Evolutionary conservation across 345 rosid species (phyloP).

Genomic region (Orychophragmus violaceus): DNA sequence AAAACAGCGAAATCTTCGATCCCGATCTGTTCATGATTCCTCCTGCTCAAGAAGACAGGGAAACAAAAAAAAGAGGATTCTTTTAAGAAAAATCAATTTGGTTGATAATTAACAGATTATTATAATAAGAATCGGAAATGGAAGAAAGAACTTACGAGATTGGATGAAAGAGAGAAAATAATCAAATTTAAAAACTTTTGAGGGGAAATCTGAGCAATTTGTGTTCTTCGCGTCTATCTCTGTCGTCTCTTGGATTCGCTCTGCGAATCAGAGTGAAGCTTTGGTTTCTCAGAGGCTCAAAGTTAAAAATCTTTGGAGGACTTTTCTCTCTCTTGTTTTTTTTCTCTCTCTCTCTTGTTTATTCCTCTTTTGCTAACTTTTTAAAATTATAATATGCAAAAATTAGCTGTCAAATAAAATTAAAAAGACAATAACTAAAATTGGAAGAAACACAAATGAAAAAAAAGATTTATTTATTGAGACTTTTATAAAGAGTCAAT

Average conservation of each 20-base stretch:
- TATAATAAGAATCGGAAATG: constrained; percentile 22
- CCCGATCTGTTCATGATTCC: constrained; percentile 41
- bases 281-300: constrained; percentile 37
- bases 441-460: background rate
- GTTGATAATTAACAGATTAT: constrained; percentile 11
- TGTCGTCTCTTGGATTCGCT: constrained; percentile 51
- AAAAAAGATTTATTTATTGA: no score
- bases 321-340: constrained; percentile 26
- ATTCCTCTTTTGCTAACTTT: constrained; percentile 3
- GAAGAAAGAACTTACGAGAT: constrained; percentile 49
- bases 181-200: background rate
- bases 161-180: constrained; percentile 40
- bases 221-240: constrained; percentile 44
- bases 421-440: background rate
- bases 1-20: constrained; percentile 12
- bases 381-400: background rate
- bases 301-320: constrained; percentile 40
- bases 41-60: background rate
- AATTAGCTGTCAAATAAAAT: constrained; percentile 3
- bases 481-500: background rate
- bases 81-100: background rate
- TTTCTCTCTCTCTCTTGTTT: constrained; percentile 20
- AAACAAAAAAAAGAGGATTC: background rate
- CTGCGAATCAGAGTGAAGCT: constrained; percentile 56
- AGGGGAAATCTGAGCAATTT: constrained; percentile 20